A percentile compares a stretch with the other conserved stretches of the same genome.
Conservation (phyloP, 2,329 filamentous ascomycete genomes). For the Colletotrichum sojae region DNA sequence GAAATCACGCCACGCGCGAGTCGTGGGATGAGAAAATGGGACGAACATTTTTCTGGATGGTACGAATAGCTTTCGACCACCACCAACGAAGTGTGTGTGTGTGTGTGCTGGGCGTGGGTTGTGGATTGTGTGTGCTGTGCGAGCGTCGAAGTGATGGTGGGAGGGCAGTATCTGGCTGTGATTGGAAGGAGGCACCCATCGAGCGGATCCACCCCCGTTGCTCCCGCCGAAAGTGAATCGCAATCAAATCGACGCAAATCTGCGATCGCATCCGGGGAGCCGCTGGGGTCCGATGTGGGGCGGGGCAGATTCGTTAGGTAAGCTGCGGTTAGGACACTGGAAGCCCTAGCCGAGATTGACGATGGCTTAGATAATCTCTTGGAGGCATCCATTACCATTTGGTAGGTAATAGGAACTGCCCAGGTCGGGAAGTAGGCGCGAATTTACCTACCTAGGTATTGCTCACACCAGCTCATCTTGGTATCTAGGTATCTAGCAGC, state of each 20-base stretch:
- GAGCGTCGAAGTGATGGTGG: too few species aligned
- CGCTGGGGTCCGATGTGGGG: constrained; percentile 32
- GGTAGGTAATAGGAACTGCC: too few species aligned
- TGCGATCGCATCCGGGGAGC: constrained; percentile 40
- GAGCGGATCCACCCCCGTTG: constrained; percentile 28
- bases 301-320: constrained; percentile 8
- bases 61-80: background rate
- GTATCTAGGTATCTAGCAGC: background rate
- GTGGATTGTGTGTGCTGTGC: background rate
- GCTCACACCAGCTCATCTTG: background rate
- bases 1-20: constrained; percentile 39
- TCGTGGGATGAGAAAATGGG: constrained; percentile 33
- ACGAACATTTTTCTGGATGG: constrained; percentile 33
- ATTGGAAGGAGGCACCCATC: background rate
- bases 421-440: too few species aligned
- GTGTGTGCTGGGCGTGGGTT: background rate
- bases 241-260: constrained; percentile 41
- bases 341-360: background rate
- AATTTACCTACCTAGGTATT: too few species aligned
- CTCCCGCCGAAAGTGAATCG: constrained; percentile 37
- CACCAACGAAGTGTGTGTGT: background rate
- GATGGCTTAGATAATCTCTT: too few species aligned
- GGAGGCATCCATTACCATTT: too few species aligned
- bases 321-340: background rate
- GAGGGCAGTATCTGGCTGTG: too few species aligned